Conservation (phyloP, 1,284 basidiomycete species). For the Marasmius tenuissimus region DNA sequence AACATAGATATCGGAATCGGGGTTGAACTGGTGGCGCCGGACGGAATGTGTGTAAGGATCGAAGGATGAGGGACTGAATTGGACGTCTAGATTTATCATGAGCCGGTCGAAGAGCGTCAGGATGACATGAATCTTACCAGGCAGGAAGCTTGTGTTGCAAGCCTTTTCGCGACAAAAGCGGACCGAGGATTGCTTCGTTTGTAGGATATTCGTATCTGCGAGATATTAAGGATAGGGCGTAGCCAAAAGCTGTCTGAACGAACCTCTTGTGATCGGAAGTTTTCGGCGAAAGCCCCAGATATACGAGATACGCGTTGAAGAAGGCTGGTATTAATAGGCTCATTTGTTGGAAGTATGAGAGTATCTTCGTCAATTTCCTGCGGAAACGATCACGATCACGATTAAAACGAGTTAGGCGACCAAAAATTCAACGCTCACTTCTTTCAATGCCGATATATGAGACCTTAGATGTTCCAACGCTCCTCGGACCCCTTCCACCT, state of each 20-base stretch:
- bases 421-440: conserved; percentile 32
- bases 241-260: not conserved
- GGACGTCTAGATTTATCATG: too few species aligned
- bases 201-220: conserved; percentile 57
- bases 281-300: conserved; percentile 61
- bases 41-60: conserved; percentile 38
- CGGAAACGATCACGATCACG: conserved; percentile 6
- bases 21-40: conserved; percentile 26
- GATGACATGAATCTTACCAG: conserved; percentile 36
- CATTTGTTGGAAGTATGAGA: conserved; percentile 46
- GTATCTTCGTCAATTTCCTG: conserved; percentile 53
- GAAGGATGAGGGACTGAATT: conserved; percentile 17
- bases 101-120: too few species aligned
- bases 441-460: conserved; percentile 46
- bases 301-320: conserved; percentile 66
- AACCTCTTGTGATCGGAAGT: conserved; percentile 40
- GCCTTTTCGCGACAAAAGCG: conserved; percentile 44
- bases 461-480: conserved; percentile 44
- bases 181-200: conserved; percentile 35
- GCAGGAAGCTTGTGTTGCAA: conserved; percentile 49
- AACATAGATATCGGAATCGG: conserved; percentile 23
- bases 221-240: not conserved
- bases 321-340: conserved; percentile 41
- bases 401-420: not conserved
- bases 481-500: conserved; percentile 55